Evolutionary conservation across 2,329 filamentous ascomycete genomes (phyloP).

Genomic region (Aspergillus texensis): DNA sequence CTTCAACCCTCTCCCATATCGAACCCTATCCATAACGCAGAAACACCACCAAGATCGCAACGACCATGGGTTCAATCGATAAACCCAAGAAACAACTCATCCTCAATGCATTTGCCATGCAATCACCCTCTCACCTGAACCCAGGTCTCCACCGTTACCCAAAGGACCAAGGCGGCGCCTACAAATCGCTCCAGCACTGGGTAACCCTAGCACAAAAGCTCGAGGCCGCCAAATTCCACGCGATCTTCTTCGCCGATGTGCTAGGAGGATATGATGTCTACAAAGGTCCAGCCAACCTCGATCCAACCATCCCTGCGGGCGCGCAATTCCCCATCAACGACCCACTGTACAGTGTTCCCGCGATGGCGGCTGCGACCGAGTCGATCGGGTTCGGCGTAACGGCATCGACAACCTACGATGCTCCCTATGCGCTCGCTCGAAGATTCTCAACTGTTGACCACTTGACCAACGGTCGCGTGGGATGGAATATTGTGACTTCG

Average conservation of each 20-base stretch:
- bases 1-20: not conserved
- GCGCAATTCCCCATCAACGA: conserved; percentile 51
- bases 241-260: conserved; percentile 56
- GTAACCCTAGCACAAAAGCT: conserved; percentile 51
- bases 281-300: conserved; percentile 43
- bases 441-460: conserved; percentile 59
- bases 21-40: not conserved
- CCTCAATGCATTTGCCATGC: conserved; percentile 54
- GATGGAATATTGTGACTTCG: conserved; percentile 57
- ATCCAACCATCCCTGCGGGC: conserved; percentile 41
- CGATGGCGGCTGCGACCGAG: conserved; percentile 52
- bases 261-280: conserved; percentile 53
- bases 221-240: conserved; percentile 54
- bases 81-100: conserved; percentile 42
- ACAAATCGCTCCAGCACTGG: conserved; percentile 51
- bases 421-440: conserved; percentile 57
- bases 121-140: conserved; percentile 49
- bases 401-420: conserved; percentile 58
- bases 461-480: conserved; percentile 53
- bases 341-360: conserved; percentile 45
- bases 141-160: conserved; percentile 46
- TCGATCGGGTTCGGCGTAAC: conserved; percentile 56
- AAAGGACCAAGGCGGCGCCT: conserved; percentile 39
- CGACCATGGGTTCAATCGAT: conserved; percentile 1
- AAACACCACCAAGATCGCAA: too few relatives aligned